Base-by-base conservation (phyloP, 768 basidiomycete genomes). In the Boletus fagicola region DNA sequence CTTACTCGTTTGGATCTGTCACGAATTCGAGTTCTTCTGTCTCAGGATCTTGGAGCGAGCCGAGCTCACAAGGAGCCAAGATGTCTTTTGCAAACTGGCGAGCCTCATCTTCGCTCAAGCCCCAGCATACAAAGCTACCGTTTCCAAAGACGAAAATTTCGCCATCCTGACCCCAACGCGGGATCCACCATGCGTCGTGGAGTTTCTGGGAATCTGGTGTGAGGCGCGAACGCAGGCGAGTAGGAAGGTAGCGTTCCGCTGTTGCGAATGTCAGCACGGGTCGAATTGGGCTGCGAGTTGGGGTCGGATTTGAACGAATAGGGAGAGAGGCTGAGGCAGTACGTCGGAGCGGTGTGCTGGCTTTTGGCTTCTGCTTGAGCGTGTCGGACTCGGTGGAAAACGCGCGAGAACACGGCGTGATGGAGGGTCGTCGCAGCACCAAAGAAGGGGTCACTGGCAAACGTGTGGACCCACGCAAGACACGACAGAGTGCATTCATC, bases 21-120 rank as follows among this genome's bases (percentile, higher is more conserved):
- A 94, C 91, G 72, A 94, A 96, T 68, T 97, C 94, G 49, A 97
- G 78, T 64, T 94, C 94, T 66, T 94, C 94, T 13, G 89, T 89
- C 76, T 94, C 94, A 18, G 83, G 76, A 51, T 87, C 87, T 28
- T 70, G 77, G 53, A 94, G 75, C 4, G 82, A 77, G 4, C 79
- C 82, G 10, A 93, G 76, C 68, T 92, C 85, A 28, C 86, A 81
- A 24, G 74, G 78, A 39, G 73, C 72, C 46, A 92, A 76, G 31
- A 94, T 78, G 51, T 90, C 79, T 26, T 74, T 69, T 24, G 84
- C 80, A 69, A 95, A 94, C 47, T 73, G 75, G 58, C 76, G 78
- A 2, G 89, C 94, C 39, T 90, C 90, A 10, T 79, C 78, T 70
- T 94, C 91, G 15, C 78, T 82, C 53, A 94, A 72, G 6, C 92